Percentiles rank a stretch among this genome's conserved stretches.
phyloP scores from a whole-genome alignment of 83 land plant genomes.

The Larix sibirica region DNA sequence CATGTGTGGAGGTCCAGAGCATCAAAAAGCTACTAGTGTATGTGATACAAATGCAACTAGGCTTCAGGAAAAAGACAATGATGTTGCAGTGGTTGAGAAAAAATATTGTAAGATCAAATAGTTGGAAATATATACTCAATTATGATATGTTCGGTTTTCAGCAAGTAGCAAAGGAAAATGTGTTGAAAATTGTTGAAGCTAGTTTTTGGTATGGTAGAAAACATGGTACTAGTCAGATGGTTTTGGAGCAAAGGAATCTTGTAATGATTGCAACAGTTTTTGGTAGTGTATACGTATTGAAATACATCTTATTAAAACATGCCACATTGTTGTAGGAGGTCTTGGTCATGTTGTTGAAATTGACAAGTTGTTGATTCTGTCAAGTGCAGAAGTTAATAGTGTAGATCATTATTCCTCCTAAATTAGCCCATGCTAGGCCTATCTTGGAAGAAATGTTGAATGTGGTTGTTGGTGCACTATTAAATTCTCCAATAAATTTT shows the following conservation, averaged over 20 bases:
- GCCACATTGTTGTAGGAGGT: conserved; percentile 56
- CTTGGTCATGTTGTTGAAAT: conserved; percentile 31
- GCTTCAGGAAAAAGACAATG: background rate
- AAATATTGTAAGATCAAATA: background rate
- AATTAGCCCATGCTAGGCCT: background rate
- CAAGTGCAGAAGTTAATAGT: conserved; percentile 44
- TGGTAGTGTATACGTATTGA: conserved; percentile 59
- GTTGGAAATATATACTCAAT: conserved; percentile 6
- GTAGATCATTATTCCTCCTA: conserved; percentile 27
- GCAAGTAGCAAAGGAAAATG: conserved; percentile 41
- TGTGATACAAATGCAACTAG: background rate
- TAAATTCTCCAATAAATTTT: background rate
- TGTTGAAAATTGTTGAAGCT: conserved; percentile 30
- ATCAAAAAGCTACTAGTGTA: background rate
- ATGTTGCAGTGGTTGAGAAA: background rate
- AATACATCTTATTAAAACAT: conserved; percentile 36
- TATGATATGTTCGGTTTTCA: conserved; percentile 45
- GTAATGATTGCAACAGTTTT: conserved; percentile 68
- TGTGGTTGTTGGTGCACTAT: background rate
- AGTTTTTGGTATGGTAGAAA: conserved; percentile 56
- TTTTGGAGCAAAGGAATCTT: conserved; percentile 54
- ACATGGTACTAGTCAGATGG: conserved; percentile 45
- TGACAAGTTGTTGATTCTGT: conserved; percentile 51
- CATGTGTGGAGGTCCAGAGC: conserved; percentile 26
- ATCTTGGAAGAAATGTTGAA: conserved; percentile 10